These are phyloP conservation scores for Geotrichum candidum DNA, from an alignment of 1,139 yeast genomes.

Conservation along the genomic window DNA sequence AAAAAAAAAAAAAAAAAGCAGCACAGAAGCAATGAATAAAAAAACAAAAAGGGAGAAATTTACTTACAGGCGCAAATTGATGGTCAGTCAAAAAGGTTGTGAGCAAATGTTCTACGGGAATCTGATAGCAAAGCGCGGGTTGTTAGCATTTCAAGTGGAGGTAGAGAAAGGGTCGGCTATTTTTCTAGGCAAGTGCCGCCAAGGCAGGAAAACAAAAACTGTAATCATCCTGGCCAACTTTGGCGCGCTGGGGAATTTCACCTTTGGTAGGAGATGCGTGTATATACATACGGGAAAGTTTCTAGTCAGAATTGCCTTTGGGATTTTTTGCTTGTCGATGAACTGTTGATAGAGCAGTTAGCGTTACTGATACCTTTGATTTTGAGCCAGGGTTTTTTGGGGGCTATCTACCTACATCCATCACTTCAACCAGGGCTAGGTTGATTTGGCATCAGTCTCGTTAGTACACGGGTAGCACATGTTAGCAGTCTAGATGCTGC, in stretches of 20 bases:
- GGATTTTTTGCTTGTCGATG: constrained; percentile 34
- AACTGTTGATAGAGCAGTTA: constrained; percentile 28
- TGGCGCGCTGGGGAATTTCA: background rate
- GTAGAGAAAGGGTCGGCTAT: background rate
- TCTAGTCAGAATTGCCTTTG: constrained; percentile 55
- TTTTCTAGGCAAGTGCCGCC: background rate
- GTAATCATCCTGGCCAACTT: background rate
- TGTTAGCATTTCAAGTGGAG: background rate
- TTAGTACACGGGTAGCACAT: background rate
- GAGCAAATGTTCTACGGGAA: constrained; percentile 48
- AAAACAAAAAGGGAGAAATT: background rate
- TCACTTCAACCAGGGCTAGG: constrained; percentile 32
- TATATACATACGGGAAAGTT: constrained; percentile 39
- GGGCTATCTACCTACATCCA: constrained; percentile 25
- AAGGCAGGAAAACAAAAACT: background rate
- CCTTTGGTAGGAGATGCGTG: background rate
- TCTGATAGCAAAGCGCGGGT: constrained; percentile 17
- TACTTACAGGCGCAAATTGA: constrained; percentile 42
- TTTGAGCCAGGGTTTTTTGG: background rate
- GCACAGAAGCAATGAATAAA: no score
- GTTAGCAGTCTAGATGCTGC: background rate
- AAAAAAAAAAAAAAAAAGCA: background rate
- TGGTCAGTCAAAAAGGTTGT: constrained; percentile 40
- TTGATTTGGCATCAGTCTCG: background rate
- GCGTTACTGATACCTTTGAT: background rate